Evolutionary conservation across 1,284 basidiomycete genomes (phyloP), one percentile per base, ranked within the genome.

Genomic region (Puccinia novopanici): DNA sequence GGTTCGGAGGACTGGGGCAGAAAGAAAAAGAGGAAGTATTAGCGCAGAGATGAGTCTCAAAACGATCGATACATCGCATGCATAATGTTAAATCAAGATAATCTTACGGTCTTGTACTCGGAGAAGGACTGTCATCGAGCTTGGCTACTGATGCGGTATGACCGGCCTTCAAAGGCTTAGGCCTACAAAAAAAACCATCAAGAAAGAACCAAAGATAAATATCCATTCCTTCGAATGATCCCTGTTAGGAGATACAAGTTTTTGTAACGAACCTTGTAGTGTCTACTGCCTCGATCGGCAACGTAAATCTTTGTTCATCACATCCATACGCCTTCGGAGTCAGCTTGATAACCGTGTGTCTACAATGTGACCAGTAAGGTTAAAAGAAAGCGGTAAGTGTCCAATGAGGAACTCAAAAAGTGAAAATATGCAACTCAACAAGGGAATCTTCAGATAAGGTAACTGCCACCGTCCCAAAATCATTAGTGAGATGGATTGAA

Each of bases 241-340:
- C 10, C 4, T 52, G 19, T 34, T 22, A 2, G 5, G 15, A 9
- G 19, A 22, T n/a, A 37, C 0, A 40, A 54, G 37, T 3, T 40
- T 17, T 45, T 10, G 24, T 52, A 17, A 45, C 50, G 37, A 27
- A 80, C 78, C 78, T 72, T 2, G 78, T 80, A 24, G 78, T 80
- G 67, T 80, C 78, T 17, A 80, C 78, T n/a, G 78, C 78, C 40
- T 73, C 45, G 42, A 80, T 80, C 57, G 78, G 78, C 52, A 80
- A 50, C n/a, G 70, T 63, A 24, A 72, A 80, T 88, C 97, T 89
- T 86, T 96, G 95, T 86, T 99, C 97, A 86, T 98, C 94, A 88
- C 96, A 99, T 27, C 97, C 97, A 85, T 99, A 99, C 0, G 97
- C 97, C 85, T 94, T 95, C 2, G 97, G 97, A 0, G 96, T 98